Conservation (phyloP, 2,329 filamentous ascomycete genomes). For the Neofusicoccum ribis region DNA sequence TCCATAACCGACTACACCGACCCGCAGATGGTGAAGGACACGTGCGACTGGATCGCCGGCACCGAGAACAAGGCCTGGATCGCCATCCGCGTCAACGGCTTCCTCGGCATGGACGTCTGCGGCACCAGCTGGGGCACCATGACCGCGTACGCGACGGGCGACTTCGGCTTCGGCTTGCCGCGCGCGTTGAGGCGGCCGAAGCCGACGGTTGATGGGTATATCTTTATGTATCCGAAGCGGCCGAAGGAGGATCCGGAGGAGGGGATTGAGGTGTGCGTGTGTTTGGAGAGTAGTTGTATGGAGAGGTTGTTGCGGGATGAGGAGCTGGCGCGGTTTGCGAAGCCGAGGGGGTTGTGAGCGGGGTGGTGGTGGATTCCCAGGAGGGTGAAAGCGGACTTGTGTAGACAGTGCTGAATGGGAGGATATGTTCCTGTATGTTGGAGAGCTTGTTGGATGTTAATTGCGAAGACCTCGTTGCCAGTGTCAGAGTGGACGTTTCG, state of each 20-base stretch:
- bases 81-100: constrained; percentile 25
- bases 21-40: constrained; percentile 24
- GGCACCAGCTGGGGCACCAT: constrained; percentile 30
- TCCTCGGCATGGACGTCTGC: constrained; percentile 30
- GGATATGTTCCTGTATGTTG: too few relatives aligned
- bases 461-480: too few relatives aligned
- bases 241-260: constrained; percentile 23
- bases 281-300: constrained; percentile 20
- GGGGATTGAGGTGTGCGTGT: constrained; percentile 26
- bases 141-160: constrained; percentile 28
- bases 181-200: constrained; percentile 23
- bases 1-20: constrained; percentile 27
- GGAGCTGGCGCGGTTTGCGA: constrained; percentile 24
- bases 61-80: constrained; percentile 27
- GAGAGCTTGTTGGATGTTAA: too few relatives aligned
- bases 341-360: not conserved
- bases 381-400: too few relatives aligned
- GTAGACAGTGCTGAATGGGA: too few relatives aligned
- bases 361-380: not conserved
- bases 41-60: constrained; percentile 28
- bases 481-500: too few relatives aligned
- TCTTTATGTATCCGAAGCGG: constrained; percentile 25
- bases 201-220: constrained; percentile 24
- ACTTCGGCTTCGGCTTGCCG: constrained; percentile 34
- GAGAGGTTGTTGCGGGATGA: constrained; percentile 24